phyloP scores from a whole-genome alignment of 345 rosid genomes.

The Eutrema japonicum region DNA sequence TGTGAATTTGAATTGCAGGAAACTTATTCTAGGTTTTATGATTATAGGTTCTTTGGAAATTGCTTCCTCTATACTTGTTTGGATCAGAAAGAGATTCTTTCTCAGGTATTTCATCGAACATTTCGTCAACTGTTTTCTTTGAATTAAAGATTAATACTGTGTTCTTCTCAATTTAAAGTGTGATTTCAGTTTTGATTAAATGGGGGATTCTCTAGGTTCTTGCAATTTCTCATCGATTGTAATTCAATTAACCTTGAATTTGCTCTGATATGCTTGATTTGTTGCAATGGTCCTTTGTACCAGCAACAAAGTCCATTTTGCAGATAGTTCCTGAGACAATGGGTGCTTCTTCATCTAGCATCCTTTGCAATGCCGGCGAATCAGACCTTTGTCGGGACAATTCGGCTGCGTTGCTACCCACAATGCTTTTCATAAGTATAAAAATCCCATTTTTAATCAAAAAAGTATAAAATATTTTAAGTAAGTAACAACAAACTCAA shows the following conservation, averaged over 20 bases:
- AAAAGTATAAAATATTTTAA: too few relatives aligned
- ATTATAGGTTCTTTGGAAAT: conserved; percentile 49
- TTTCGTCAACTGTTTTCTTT: neutral
- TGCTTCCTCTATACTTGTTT: conserved; percentile 37
- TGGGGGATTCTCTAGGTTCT: neutral
- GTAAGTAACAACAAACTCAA: too few relatives aligned
- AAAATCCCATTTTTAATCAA: too few relatives aligned
- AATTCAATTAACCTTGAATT: neutral
- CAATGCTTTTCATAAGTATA: too few relatives aligned
- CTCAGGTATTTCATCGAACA: conserved; percentile 48
- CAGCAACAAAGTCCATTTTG: conserved; percentile 47
- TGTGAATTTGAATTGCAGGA: neutral
- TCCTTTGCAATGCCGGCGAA: conserved; percentile 49
- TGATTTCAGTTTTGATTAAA: neutral
- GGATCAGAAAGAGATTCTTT: conserved; percentile 44
- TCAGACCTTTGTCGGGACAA: conserved; percentile 67
- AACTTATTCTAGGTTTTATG: conserved; percentile 15
- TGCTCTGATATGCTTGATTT: neutral
- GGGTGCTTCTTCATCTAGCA: conserved; percentile 36
- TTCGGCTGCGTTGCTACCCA: conserved; percentile 52
- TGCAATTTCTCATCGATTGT: neutral
- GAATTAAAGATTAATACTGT: neutral
- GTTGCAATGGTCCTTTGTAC: neutral
- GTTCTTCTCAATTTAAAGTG: neutral
- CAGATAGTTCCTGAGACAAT: conserved; percentile 37